Base-by-base conservation (phyloP, 495 filamentous ascomycete genomes). In the Cudoniella acicularis region DNA sequence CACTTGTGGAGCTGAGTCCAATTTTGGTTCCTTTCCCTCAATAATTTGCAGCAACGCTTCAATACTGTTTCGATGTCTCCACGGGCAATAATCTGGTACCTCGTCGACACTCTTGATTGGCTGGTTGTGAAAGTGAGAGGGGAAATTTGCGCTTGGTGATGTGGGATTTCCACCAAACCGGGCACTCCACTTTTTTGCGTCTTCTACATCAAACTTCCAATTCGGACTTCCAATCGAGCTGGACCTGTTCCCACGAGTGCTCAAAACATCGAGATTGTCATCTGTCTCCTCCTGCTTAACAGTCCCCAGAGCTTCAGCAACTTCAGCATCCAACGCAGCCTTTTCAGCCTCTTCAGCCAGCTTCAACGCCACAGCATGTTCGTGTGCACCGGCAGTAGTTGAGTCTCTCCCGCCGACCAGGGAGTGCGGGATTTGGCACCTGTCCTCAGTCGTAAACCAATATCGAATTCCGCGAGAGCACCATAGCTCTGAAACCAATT, bases 1-100 rank as follows among this genome's bases (percentile, higher is more conserved):
- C 4, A 82, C 56, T 54, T 81, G 83, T 50, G 74, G 75, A 11
- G 81, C 78, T 0, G 79, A 81, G 58, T 83, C 76, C 2, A 84
- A 57, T 2, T 55, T 58, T 0, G 73, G 69, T 24, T 69, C 65
- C 0, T 70, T 59, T 1, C 72, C 76, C 56, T 76, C 70, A 16
- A 83, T 61, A 16, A 68, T 67, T 56, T 72, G 67, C 4, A 84
- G 64, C 4, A 83, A 62, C 2, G 74, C 64, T 24, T 79, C 77
- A 45, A 83, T 79, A 3, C 73, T 73, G 16, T 68, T 70, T 10
- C 78, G 73, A 64, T 84, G 81, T 4, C 81, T 70, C 17, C 71
- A 64, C 0, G 70, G 67, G 2, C 73, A 78, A 55, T 82, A 82
- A 50, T 82, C 78, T 41, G 1, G 16, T 10, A 3, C 27, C 13